phyloP scores from a whole-genome alignment of 768 basidiomycete genomes.

The Boletus rex-veris region DNA sequence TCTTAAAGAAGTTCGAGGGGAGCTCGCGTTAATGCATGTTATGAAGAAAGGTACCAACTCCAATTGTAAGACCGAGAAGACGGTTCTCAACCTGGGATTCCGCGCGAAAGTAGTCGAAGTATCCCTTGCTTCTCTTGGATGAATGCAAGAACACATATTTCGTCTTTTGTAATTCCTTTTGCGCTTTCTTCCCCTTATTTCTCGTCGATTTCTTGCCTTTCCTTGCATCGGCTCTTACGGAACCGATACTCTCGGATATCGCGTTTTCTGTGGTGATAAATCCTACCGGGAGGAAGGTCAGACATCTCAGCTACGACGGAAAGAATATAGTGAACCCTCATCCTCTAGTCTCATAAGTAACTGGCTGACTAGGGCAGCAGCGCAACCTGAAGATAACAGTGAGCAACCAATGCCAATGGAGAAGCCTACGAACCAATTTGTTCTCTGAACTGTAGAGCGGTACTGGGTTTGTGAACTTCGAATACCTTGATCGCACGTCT shows the following conservation, averaged over 20 bases:
- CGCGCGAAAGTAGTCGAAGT: conserved; percentile 69
- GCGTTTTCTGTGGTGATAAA: conserved; percentile 55
- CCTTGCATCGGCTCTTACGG: conserved; percentile 35
- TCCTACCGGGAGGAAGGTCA: conserved; percentile 37
- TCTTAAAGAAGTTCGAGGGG: conserved; percentile 3
- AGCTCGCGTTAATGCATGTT: neutral
- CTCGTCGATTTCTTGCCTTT: conserved; percentile 42
- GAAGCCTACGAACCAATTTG: conserved; percentile 48
- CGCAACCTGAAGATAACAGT: conserved; percentile 41
- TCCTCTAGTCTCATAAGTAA: conserved; percentile 66
- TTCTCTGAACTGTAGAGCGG: conserved; percentile 52
- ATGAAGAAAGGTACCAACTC: conserved; percentile 39
- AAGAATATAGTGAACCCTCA: conserved; percentile 48
- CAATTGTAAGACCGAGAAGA: conserved; percentile 56
- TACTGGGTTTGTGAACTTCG: conserved; percentile 46
- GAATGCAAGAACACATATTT: conserved; percentile 56
- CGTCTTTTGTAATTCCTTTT: conserved; percentile 52
- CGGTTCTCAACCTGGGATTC: conserved; percentile 54
- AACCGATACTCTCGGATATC: conserved; percentile 48
- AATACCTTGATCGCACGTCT: conserved; percentile 71
- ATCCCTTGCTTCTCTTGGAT: conserved; percentile 43
- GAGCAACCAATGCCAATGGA: neutral
- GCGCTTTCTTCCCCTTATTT: conserved; percentile 40
- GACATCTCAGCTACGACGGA: neutral
- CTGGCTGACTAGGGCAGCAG: conserved; percentile 53